Conservation (phyloP, 768 basidiomycete species). For the Tylopilus subfusipes region DNA sequence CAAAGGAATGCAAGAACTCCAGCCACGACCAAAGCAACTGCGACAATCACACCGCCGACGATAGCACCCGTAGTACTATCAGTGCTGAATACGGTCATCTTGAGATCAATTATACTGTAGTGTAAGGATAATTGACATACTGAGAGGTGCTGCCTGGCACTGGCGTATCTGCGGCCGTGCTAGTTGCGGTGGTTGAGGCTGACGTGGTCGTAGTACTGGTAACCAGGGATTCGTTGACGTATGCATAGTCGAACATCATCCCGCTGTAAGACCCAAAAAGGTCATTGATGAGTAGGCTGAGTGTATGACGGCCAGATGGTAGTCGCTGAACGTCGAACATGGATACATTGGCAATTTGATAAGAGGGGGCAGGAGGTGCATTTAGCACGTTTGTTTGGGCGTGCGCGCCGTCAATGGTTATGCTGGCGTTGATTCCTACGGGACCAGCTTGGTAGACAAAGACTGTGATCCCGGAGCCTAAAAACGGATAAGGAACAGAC, state of each 20-base stretch:
- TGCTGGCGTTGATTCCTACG: slow-evolving; percentile 23
- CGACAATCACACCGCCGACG: slow-evolving; percentile 13
- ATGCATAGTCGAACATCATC: slow-evolving; percentile 27
- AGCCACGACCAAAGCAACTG: slow-evolving; percentile 3
- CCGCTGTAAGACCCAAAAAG: slow-evolving; percentile 20
- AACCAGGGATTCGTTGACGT: slow-evolving; percentile 19
- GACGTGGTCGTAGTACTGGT: neutral
- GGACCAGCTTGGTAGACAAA: slow-evolving; percentile 24
- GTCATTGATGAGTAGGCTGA: slow-evolving; percentile 16
- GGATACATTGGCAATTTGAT: slow-evolving; percentile 20
- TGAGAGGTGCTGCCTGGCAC: slow-evolving; percentile 1
- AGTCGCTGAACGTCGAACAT: slow-evolving; percentile 26
- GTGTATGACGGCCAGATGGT: slow-evolving; percentile 11
- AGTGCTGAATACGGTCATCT: neutral
- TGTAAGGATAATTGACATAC: slow-evolving; percentile 8
- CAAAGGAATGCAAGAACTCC: slow-evolving; percentile 8
- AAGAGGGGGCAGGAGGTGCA: slow-evolving; percentile 17
- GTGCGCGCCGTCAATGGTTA: slow-evolving; percentile 12
- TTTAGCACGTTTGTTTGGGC: slow-evolving; percentile 14
- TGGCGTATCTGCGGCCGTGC: neutral
- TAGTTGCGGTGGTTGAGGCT: neutral
- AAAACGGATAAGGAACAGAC: neutral
- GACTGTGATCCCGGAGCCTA: slow-evolving; percentile 24
- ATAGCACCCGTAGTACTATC: slow-evolving; percentile 3
- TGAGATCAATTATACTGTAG: neutral